Evolutionary conservation across 768 basidiomycete genomes (phyloP).

Genomic region (Suillus discolor): DNA sequence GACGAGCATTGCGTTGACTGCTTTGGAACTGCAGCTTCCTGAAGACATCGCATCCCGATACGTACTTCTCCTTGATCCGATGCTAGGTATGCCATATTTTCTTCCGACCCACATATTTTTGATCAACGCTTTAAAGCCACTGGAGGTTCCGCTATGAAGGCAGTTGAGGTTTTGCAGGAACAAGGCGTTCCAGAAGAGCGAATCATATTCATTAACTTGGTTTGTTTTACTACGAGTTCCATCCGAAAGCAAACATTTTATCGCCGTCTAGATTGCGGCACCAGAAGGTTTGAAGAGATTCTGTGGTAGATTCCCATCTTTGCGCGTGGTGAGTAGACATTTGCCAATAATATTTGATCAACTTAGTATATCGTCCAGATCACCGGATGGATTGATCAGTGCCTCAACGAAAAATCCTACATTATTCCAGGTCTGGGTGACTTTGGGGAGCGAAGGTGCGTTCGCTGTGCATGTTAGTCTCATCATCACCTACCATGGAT

Average conservation of each 20-base stretch:
- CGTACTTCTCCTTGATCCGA: conserved; percentile 93
- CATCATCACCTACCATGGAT: not conserved
- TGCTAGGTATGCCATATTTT: conserved; percentile 71
- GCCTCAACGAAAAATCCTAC: conserved; percentile 88
- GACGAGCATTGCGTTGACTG: not conserved
- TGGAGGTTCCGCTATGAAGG: conserved; percentile 97
- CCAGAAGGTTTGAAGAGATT: conserved; percentile 89
- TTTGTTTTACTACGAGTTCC: conserved; percentile 34
- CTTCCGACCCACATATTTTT: no score
- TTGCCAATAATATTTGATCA: not conserved
- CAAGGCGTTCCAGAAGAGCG: conserved; percentile 93
- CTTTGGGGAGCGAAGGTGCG: conserved; percentile 87
- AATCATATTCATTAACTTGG: conserved; percentile 94
- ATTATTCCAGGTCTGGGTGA: conserved; percentile 97
- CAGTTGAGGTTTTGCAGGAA: conserved; percentile 90
- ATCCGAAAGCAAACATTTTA: conserved; percentile 5
- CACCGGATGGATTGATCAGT: conserved; percentile 94
- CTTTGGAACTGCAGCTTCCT: conserved; percentile 63
- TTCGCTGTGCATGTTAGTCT: not conserved
- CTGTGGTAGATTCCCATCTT: conserved; percentile 61
- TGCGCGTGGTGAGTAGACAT: not conserved
- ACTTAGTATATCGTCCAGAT: conserved; percentile 48
- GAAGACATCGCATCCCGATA: conserved; percentile 91
- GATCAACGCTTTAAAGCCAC: conserved; percentile 55
- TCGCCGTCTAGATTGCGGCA: conserved; percentile 66